Base-by-base conservation (phyloP, 495 filamentous ascomycete genomes). In the Sordaria brevicollis region DNA sequence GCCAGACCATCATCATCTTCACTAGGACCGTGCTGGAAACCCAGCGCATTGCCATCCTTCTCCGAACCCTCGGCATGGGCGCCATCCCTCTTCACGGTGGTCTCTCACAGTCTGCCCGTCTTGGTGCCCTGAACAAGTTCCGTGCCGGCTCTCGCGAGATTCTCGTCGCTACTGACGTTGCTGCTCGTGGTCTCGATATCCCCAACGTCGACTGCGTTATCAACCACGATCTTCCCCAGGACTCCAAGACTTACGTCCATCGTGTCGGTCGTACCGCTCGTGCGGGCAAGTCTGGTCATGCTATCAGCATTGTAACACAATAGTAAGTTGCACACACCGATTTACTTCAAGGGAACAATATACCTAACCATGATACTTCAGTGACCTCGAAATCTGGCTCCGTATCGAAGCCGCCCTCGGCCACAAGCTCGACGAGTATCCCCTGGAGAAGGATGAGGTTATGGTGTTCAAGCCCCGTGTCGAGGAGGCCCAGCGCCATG, bases 161-260 rank as follows among this genome's bases (percentile, higher is more conserved):
- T 69, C 87, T 98, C 15, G 91, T 97, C n/a, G 94, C 94, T 1
- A 98, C 94, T 0, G 95, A 98, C 76, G 93, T 98, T 33, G 95
- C 96, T 4, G 93, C 95, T 9, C 87, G 95, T 74, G 95, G 95
- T 83, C 85, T 99, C 8, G 95, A 99, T 86, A 96, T 98, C 70
- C 93, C 94, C 25, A 89, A 88, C 62, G 95, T 99, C 4, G 94
- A 97, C 71, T 80, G 93, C 0, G 93, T 99, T 4, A 74, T 99
- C 67, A 97, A 97, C 78, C 91, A 88, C 71, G 94, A 97, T 75
- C 81, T 97, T 8, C 92, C 92, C 0, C 83, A 83, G 15, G 92
- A 94, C 71, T 90, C 88, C 75, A 95, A 97, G 79, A 97, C 93
- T 0, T 99, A 97, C 74, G 92, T 99, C 67, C 95, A 99, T 77